These are phyloP conservation scores for Viola pubescens DNA, from an alignment of 441 rosid genomes.

Conservation along the genomic window DNA sequence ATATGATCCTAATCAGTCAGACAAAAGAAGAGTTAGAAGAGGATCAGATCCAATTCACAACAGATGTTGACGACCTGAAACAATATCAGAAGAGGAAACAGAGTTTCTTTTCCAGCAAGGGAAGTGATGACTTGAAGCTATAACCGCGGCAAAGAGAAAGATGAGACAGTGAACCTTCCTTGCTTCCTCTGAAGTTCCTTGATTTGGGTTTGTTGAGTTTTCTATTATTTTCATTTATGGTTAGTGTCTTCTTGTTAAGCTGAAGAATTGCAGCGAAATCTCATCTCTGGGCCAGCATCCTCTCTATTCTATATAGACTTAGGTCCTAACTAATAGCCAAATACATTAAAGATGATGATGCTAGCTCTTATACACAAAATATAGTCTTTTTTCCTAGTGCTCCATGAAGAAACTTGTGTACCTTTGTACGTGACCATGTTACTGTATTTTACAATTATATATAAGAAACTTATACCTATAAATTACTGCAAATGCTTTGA, in stretches of 20 bases:
- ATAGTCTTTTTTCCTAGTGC: conserved; percentile 19
- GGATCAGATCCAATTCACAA: conserved; percentile 92
- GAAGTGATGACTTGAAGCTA: conserved; percentile 24
- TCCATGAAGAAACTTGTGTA: conserved; percentile 8
- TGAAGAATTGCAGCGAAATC: conserved; percentile 12
- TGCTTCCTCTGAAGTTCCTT: conserved; percentile 14
- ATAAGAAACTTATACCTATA: conserved; percentile 4
- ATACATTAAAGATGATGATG: conserved; percentile 17
- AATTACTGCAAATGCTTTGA: conserved; percentile 29
- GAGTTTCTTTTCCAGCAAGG: conserved; percentile 19
- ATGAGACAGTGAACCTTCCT: background rate
- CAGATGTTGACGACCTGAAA: conserved; percentile 40
- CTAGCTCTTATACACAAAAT: conserved; percentile 24
- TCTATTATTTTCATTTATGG: conserved; percentile 21
- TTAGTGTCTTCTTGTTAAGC: conserved; percentile 13
- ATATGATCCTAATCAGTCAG: conserved; percentile 57
- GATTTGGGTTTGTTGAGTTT: conserved; percentile 19
- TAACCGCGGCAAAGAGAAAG: conserved; percentile 20
- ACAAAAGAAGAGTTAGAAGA: conserved; percentile 55
- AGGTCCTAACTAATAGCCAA: conserved; percentile 23
- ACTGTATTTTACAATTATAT: conserved; percentile 15
- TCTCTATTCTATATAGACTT: conserved; percentile 24
- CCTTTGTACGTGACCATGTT: conserved; percentile 8
- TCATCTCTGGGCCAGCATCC: conserved; percentile 18
- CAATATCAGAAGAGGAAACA: background rate